Base-by-base conservation (phyloP, 1,284 basidiomycete species). In the Cutaneotrichosporon sp. region DNA sequence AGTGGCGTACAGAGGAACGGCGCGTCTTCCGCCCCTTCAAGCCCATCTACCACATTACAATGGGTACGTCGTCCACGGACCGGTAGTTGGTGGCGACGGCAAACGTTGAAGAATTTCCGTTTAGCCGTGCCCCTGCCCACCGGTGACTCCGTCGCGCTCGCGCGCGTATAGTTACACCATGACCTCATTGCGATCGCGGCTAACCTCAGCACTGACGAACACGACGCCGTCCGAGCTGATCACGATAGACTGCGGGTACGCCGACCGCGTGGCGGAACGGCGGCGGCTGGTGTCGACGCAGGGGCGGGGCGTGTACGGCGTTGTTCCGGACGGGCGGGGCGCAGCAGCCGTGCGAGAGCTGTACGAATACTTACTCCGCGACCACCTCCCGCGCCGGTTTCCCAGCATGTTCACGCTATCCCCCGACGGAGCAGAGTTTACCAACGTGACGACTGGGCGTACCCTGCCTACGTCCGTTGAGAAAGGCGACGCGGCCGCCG, bases 11-110 rank as follows among this genome's bases (percentile, higher is more conserved):
- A 4, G 43, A 9, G 2, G 10, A 13, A 9, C 30, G 43, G 13
- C 33, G 34, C 12, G 43, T 17, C 43, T 37, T 42, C 35, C 55
- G 55, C n/a, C 51, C 51, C 20, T 56, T 46, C 47, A 56, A 56
- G 55, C 55, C 55, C 14, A 50, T 56, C 30, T 56, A 56, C 48
- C 55, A 56, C 30, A 56, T 56, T n/a, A 56, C 55, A 1, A 52
- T 56, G 55, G 47, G 55, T 56, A 39, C 20, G 55, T 46, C 26
- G 10, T 7, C 7, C 26, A 30, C 10, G 26, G 10, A 5, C 26
- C 26, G 26, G 26, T 10, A 30, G 26, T 5, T 10, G 26, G 26
- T 30, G 5, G 26, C 10, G 26, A 10, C 26, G 5, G 26, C 26
- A 10, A 30, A 30, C n/a, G n/a, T n/a, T n/a, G n/a, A n/a, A n/a